These are phyloP conservation scores for Boletus sp. DNA, from an alignment of 1,284 basidiomycete species.

Conservation along the genomic window DNA sequence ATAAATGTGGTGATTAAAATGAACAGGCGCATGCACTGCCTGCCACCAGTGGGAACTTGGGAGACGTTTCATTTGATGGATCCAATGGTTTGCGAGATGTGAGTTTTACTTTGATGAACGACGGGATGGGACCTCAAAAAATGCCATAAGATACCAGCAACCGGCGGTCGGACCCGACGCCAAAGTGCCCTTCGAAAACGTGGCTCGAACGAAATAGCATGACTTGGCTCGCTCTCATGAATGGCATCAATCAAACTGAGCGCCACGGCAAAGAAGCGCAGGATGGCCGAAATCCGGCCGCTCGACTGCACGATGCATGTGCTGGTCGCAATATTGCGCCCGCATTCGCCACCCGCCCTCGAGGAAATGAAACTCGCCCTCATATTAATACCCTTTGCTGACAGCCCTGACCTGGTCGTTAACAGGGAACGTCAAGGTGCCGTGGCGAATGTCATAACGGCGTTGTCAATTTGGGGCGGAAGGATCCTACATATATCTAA, in stretches of 20 bases:
- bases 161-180: conserved; percentile 1
- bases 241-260: conserved; percentile 1
- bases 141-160: background rate
- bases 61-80: conserved; percentile 1
- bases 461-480: conserved; percentile 15
- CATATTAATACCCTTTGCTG: background rate
- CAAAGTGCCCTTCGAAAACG: background rate
- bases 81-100: background rate
- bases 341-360: background rate
- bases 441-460: conserved; percentile 15
- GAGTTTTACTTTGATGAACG: background rate
- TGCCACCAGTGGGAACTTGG: conserved; percentile 7
- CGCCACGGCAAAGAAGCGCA: conserved; percentile 3
- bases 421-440: conserved; percentile 1
- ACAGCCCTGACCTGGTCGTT: conserved; percentile 8
- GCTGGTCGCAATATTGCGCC: background rate
- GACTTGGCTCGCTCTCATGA: background rate
- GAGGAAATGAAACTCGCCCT: conserved; percentile 7
- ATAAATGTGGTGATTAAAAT: conserved; percentile 1
- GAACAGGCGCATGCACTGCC: background rate
- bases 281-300: background rate
- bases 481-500: conserved; percentile 16
- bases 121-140: background rate
- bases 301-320: background rate
- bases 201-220: background rate